Evolutionary conservation across 2,329 filamentous ascomycete species (phyloP).

Genomic region (Lithohypha guttulata): DNA sequence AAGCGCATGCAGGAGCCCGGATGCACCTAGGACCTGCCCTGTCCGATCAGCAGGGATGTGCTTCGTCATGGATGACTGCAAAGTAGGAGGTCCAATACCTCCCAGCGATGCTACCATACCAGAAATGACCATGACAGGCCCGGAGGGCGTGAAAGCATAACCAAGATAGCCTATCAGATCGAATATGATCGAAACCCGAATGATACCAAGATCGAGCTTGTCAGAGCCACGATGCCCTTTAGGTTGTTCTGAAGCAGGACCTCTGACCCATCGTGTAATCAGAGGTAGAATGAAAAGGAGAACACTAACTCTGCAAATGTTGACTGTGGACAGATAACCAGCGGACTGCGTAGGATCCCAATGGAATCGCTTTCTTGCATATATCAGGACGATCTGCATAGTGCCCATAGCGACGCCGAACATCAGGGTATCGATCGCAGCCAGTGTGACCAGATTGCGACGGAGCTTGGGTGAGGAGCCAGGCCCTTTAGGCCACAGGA

Average conservation of each 20-base stretch:
- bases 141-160: constrained; percentile 55
- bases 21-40: constrained; percentile 79
- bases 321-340: constrained; percentile 70
- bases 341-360: constrained; percentile 77
- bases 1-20: constrained; percentile 73
- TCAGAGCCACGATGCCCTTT: constrained; percentile 60
- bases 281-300: constrained; percentile 66
- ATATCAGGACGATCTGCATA: constrained; percentile 72
- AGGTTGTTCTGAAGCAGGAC: constrained; percentile 20
- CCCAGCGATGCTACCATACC: constrained; percentile 67
- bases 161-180: constrained; percentile 67
- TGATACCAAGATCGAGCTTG: constrained; percentile 62
- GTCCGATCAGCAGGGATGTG: constrained; percentile 75
- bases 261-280: constrained; percentile 64
- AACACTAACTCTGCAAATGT: constrained; percentile 61
- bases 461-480: constrained; percentile 53
- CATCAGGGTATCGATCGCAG: constrained; percentile 68
- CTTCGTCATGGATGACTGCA: constrained; percentile 78
- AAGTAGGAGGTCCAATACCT: constrained; percentile 72
- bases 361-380: constrained; percentile 65
- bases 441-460: constrained; percentile 71
- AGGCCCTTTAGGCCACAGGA: constrained; percentile 62
- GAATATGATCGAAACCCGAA: constrained; percentile 63
- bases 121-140: constrained; percentile 56
- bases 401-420: constrained; percentile 73